Evolutionary conservation across 2,329 filamentous ascomycete species (phyloP), one percentile per base, ranked within the genome.

Genomic region (Fusarium sp.): DNA sequence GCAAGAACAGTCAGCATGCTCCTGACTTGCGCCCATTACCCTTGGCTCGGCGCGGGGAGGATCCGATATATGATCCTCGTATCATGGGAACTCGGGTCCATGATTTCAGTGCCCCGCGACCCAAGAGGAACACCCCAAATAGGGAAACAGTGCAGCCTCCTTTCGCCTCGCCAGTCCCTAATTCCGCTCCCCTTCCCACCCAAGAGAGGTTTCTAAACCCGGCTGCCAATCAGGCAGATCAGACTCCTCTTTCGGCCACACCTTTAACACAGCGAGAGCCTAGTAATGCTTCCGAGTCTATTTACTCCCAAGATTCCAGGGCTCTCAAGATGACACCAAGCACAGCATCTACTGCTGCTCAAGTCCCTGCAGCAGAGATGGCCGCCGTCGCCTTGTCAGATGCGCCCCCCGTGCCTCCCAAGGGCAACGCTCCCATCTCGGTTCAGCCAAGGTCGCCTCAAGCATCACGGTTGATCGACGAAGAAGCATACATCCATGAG

Each of bases 31-130:
- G 77, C 3, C 81, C 84, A 2, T 74, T 86, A 27, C 82, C 86
- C 0, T 73, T 85, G 33, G 73, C 81, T 49, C 80, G 81, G 27
- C 77, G 79, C 12, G 73, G 79, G 1, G 83, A 85, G 18, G 86
- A 86, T 72, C 84, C 85, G 9, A 79, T 81, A 25, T 90, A 91
- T 73, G 90, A 92, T 73, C 90, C 90, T 22, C 85, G 89, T 14
- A 92, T 92, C 70, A 86, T 85, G 75, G 91, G 88, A 53, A 92
- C 88, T 12, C 84, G 86, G 50, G 86, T 91, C 54, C 91, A 92
- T 77, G 90, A 90, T 78, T 92, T 91, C 74, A 91, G 89, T 75
- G 89, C 88, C 0, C 90, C 89, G 3, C 83, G 89, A 54, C 84
- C 84, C 29, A 85, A 82, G 67, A 85, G 69, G 42, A 71, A 65